Percentiles rank a stretch among this genome's conserved stretches.
phyloP scores from a whole-genome alignment of 2,329 filamentous ascomycete species.

The Botryosphaeria agaves region DNA sequence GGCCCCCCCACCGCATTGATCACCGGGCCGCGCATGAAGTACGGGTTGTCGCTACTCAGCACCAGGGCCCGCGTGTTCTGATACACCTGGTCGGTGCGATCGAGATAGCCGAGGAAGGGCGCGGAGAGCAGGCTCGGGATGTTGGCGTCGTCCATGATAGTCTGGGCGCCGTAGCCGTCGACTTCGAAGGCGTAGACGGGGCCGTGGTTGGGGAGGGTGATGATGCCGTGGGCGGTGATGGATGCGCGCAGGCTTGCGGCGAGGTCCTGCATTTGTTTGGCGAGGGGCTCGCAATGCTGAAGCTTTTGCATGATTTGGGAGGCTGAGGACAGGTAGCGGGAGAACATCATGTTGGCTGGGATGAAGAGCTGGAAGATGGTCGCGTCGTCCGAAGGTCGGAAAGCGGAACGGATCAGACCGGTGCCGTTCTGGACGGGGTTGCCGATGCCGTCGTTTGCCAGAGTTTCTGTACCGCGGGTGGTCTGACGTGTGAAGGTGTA shows the following conservation, averaged over 20 bases:
- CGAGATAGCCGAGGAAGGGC: conserved; percentile 43
- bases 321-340: conserved; percentile 39
- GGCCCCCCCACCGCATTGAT: conserved; percentile 31
- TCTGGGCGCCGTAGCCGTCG: conserved; percentile 28
- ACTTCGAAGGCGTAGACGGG: conserved; percentile 31
- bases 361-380: conserved; percentile 33
- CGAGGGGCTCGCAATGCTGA: conserved; percentile 32
- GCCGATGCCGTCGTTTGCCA: conserved; percentile 34
- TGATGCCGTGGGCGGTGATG: conserved; percentile 27
- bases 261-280: conserved; percentile 37
- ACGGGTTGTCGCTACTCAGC: conserved; percentile 28
- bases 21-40: conserved; percentile 31
- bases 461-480: conserved; percentile 27
- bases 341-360: conserved; percentile 52
- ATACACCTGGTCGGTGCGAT: conserved; percentile 22
- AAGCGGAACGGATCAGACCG: conserved; percentile 30
- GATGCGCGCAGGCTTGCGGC: conserved; percentile 26
- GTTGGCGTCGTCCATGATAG: conserved; percentile 57
- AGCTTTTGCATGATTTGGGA: conserved; percentile 35
- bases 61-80: conserved; percentile 26
- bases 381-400: conserved; percentile 31
- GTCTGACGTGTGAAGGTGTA: conserved; percentile 29
- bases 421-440: conserved; percentile 31
- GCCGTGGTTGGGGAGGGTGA: conserved; percentile 18
- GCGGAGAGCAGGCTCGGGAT: conserved; percentile 49